Evolutionary conservation across 176 grass and related monocot species (phyloP), one percentile per base, ranked within the genome.

Genomic region (Aechmea fasciata): DNA sequence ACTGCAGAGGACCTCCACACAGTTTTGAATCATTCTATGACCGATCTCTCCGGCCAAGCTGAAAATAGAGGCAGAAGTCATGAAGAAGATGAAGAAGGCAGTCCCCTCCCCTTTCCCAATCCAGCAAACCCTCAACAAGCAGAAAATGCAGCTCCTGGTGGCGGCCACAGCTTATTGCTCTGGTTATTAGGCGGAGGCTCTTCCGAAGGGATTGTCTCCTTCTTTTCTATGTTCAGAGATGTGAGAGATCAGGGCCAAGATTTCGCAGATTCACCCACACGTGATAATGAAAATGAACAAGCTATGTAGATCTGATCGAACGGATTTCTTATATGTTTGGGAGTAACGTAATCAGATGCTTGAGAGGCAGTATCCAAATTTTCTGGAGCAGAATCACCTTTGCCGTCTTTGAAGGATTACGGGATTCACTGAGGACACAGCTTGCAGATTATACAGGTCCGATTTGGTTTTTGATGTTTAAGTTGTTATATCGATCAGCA

Each of bases 161-260:
- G 72, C 52, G 79, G 66, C 82, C 62, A 75, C 4, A 77, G 76
- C 55, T 84, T 79, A 6, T 80, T 99, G 63, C 80, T 99, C 63
- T 90, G 89, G 83, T 70, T 99, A 71, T 61, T 99, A 68, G 94
- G 87, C 11, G 84, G 94, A 10, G 75, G 80, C 26, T 82, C 89
- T 50, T 99, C 94, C 10, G 94, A 99, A 66, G 86, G 94, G 66
- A 87, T 99, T 77, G 80, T 99, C 61, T 93, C 89, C 18, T 99
- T 93, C 66, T 93, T 93, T 72, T 93, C 89, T 15, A 85, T 83
- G 77, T 93, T 90, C 55, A 99, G 94, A 85, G 89, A 93, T 81
- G 77, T 85, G 50, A 63, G 80, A 33, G 87, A 93, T 64, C 89
- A 99, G 73, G 82, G 79, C n/a, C 83, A 87, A 68, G 86, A 80